Evolutionary conservation across 2,329 filamentous ascomycete genomes (phyloP), one percentile per base, ranked within the genome.

Genomic region (Mollisiaceae sp.): DNA sequence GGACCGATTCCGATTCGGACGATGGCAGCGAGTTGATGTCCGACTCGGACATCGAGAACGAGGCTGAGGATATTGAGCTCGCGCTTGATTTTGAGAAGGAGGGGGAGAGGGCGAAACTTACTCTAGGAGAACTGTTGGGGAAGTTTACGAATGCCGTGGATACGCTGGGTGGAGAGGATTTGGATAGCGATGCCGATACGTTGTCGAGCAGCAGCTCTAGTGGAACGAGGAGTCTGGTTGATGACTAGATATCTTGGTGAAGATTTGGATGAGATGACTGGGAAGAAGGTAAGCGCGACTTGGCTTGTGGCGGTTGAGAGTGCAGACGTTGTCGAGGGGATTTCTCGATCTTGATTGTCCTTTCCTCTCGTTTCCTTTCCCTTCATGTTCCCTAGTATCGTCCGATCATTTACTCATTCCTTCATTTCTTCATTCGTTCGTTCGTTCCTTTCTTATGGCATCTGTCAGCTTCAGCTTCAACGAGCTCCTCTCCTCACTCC

Each of bases 31-130:
- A 32, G 22, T 18, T 54, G 24, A 54, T 54, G 50, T 54, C 50
- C 18, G 18, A 54, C 11, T 54, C 50, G 4, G 27, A 54, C 24
- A 54, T 27, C 22, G 50, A 54, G 24, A 35, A 14, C 32, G 50
- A 54, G 50, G 50, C 27, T 15, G 50, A 4, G 14, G 50, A 54
- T 54, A n/a, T 54, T 35, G 50, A 54, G 50, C 6, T 54, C 8
- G 50, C 50, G 9, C 4, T 54, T 27, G 22, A 54, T 24, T 54
- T 54, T 54, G 50, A 54, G 50, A 54, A 54, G 14, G 50, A 54
- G 27, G 24, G 18, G 18, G 50, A 54, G 50, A 54, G 14, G 22
- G 22, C 50, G 9, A 54, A 54, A 12, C 14, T 54, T 1, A 27
- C 14, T 18, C 12, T 54, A 18, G 50, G 50, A 35, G 50, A 54